phyloP scores from a whole-genome alignment of 169 alveolate genomes.

The Cryptosporidium viatorum region DNA sequence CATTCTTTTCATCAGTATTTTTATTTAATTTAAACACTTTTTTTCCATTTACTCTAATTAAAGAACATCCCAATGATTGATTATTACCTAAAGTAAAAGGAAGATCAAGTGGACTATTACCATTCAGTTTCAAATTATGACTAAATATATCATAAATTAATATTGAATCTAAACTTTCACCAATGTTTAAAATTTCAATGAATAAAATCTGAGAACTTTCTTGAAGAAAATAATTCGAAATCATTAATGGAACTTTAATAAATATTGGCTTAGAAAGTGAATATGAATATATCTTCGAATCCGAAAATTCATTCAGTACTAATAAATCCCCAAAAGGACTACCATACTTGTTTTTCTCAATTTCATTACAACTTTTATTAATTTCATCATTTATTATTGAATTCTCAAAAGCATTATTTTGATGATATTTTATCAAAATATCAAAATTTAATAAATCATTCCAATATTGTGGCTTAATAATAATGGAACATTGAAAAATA shows the following conservation, averaged over 20 bases:
- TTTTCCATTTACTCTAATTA: not conserved
- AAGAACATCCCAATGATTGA: conserved; percentile 55
- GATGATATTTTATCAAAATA: conserved; percentile 17
- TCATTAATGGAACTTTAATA: conserved; percentile 52
- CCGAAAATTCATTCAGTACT: conserved; percentile 1
- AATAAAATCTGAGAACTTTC: conserved; percentile 39
- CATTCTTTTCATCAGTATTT: not conserved
- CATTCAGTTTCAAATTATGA: conserved; percentile 14
- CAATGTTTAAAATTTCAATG: conserved; percentile 46
- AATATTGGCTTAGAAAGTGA: conserved; percentile 38
- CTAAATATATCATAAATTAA: conserved; percentile 44
- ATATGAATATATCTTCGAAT: not conserved
- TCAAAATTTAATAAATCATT: conserved; percentile 43
- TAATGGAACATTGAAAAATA: conserved; percentile 53
- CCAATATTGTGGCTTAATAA: conserved; percentile 73
- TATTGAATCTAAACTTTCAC: conserved; percentile 18
- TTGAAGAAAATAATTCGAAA: conserved; percentile 50
- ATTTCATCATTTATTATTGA: not conserved
- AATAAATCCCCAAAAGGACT: not conserved
- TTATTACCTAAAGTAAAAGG: conserved; percentile 20
- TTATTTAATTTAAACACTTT: not conserved
- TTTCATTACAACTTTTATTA: not conserved
- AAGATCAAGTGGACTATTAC: not conserved
- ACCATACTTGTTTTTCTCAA: not conserved
- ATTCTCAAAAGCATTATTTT: not conserved